A percentile compares a stretch with the other conserved stretches of the same genome.
phyloP scores from a whole-genome alignment of 2,329 filamentous ascomycete species.

The Pestalotiopsis sp. region DNA sequence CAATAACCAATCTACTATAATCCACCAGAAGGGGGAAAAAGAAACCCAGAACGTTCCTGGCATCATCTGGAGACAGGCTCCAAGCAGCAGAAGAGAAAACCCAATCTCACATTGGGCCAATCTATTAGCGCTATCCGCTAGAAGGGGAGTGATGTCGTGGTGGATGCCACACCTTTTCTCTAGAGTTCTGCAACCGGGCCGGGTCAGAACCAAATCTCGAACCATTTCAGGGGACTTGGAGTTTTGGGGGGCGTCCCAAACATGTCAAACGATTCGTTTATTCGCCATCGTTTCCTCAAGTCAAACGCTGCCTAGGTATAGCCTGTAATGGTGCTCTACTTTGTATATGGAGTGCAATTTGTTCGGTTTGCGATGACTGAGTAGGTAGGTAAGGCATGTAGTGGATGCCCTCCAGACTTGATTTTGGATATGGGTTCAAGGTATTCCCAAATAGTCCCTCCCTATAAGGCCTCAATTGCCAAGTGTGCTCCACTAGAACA shows the following conservation, averaged over 20 bases:
- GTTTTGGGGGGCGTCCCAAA: background rate
- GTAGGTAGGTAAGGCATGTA: too few relatives aligned
- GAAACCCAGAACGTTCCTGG: conserved; percentile 3
- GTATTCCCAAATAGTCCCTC: too few relatives aligned
- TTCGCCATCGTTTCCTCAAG: background rate
- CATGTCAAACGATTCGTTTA: background rate
- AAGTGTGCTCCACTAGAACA: too few relatives aligned
- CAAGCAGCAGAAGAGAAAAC: background rate
- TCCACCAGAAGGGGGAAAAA: background rate
- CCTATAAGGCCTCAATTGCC: too few relatives aligned
- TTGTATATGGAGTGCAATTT: too few relatives aligned
- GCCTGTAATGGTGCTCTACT: too few relatives aligned
- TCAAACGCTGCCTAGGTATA: background rate
- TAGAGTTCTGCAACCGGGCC: background rate
- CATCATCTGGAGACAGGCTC: background rate
- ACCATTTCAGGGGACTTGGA: background rate
- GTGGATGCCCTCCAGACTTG: too few relatives aligned
- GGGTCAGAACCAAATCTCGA: background rate
- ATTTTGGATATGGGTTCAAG: too few relatives aligned
- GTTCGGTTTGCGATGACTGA: too few relatives aligned
- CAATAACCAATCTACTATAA: background rate
- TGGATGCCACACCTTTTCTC: conserved; percentile 11
- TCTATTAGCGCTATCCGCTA: conserved; percentile 8
- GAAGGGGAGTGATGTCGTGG: background rate
- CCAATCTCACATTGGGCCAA: conserved; percentile 1